A percentile compares a stretch with the other conserved stretches of the same genome.
phyloP scores from a whole-genome alignment of 1,139 yeast genomes.

The Pichia sp. region DNA sequence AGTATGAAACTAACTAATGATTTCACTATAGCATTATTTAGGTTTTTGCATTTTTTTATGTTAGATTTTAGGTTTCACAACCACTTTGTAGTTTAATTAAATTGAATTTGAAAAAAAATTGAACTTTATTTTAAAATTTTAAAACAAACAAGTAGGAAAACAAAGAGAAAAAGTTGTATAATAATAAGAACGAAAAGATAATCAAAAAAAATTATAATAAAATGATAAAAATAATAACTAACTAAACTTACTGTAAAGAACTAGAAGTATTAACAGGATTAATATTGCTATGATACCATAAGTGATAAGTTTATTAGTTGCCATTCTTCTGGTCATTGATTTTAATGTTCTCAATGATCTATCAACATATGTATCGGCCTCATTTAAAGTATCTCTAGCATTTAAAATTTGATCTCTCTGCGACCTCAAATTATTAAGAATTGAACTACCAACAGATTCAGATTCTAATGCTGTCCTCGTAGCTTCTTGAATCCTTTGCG shows the following conservation, averaged over 20 bases:
- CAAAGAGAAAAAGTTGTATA: background rate
- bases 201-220: background rate
- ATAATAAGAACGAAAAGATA: background rate
- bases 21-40: background rate
- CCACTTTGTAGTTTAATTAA: no score
- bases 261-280: conserved; percentile 75
- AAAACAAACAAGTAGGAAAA: no score
- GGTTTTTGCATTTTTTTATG: background rate
- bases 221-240: conserved; percentile 22
- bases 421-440: conserved; percentile 79
- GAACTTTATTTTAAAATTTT: no score
- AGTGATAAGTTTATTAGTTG: conserved; percentile 90
- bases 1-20: conserved; percentile 41
- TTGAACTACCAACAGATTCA: conserved; percentile 85
- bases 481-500: conserved; percentile 79
- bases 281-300: conserved; percentile 93
- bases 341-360: conserved; percentile 80
- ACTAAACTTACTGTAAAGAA: conserved; percentile 81
- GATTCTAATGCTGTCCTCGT: conserved; percentile 91
- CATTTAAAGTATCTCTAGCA: conserved; percentile 70
- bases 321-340: conserved; percentile 88
- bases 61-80: background rate
- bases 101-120: no score
- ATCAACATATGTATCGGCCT: conserved; percentile 92
- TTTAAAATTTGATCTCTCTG: conserved; percentile 90